Base-by-base conservation (phyloP, 169 alveolate species). In the Eimeria praecox region DNA sequence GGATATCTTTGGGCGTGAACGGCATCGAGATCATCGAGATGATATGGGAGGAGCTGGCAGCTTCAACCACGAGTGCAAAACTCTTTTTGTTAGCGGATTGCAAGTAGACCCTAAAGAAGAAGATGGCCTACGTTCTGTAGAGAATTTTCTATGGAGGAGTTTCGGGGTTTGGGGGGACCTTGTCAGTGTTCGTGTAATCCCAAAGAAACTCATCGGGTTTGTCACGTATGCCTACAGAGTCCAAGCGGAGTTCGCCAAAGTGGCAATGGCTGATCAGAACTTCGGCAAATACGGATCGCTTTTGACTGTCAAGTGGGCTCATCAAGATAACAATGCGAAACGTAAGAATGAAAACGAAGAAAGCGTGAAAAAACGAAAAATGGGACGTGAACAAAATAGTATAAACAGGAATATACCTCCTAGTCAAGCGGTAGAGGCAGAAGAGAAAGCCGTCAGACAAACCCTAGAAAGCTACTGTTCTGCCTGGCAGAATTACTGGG, bases 191-290 rank as follows among this genome's bases (percentile, higher is more conserved):
- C 98, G 98, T 82, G 97, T 98, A 91, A 98, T 99, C 62, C 99
- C 99, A 52, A 96, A 97, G 38, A 99, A 99, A 96, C 98, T 99
- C 85, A 97, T 98, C 62, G 99, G 99, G 10, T 99, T 99, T 95
- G 98, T 99, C 49, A 98, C 99, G 86, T 99, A 98, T 96, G 97
- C 97, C n/a, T 99, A 88, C 87, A 54, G 97, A 30, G 90, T 99
- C 42, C 98, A 97, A 91, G 99, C 99, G 1, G 99, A 99, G 97
- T 99, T 99, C 96, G 99, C 99, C 1, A 99, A 99, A 96, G 99
- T 99, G 92, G 99, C 99, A 0, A 99, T 99, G 99, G 98, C 98
- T 56, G 99, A 99, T 83, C 99, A 99, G 91, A 98, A 99, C 2
- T 90, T 99, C 64, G 99, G 98, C 44, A 98, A 97, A 59, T 98